A percentile compares a stretch with the other conserved stretches of the same genome.
Evolutionary conservation across 805 yeast genomes (phyloP).

Genomic region (Metschnikowia proteae): DNA sequence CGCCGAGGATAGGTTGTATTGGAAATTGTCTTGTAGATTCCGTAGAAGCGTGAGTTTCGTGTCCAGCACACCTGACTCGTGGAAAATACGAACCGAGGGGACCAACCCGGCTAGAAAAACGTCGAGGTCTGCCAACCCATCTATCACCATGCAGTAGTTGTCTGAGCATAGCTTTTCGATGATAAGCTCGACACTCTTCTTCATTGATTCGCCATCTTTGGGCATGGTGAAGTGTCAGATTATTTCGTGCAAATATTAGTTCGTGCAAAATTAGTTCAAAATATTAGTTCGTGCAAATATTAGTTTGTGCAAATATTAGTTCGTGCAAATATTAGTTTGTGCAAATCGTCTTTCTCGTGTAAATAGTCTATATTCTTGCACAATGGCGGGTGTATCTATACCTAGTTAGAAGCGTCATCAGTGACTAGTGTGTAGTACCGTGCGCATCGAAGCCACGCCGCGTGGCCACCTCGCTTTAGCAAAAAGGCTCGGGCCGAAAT

Average conservation of each 20-base stretch:
- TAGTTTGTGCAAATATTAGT: no score
- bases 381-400: no score
- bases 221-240: neutral
- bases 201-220: slow-evolving; percentile 3
- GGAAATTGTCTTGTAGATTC: slow-evolving; percentile 49
- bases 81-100: slow-evolving; percentile 11
- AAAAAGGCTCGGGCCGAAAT: no score
- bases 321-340: no score
- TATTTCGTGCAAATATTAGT: neutral
- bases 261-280: no score
- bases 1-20: slow-evolving; percentile 45
- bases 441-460: neutral
- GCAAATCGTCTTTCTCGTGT: no score
- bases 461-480: neutral
- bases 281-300: no score
- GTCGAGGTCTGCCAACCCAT: slow-evolving; percentile 11
- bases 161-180: slow-evolving; percentile 8
- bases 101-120: slow-evolving; percentile 9
- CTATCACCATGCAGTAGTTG: slow-evolving; percentile 3
- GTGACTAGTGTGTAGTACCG: neutral
- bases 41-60: slow-evolving; percentile 29
- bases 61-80: slow-evolving; percentile 8
- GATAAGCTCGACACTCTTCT: slow-evolving; percentile 4
- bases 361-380: no score
- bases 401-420: neutral